phyloP scores from a whole-genome alignment of 1,284 basidiomycete genomes.

The Cerioporus squamosus region DNA sequence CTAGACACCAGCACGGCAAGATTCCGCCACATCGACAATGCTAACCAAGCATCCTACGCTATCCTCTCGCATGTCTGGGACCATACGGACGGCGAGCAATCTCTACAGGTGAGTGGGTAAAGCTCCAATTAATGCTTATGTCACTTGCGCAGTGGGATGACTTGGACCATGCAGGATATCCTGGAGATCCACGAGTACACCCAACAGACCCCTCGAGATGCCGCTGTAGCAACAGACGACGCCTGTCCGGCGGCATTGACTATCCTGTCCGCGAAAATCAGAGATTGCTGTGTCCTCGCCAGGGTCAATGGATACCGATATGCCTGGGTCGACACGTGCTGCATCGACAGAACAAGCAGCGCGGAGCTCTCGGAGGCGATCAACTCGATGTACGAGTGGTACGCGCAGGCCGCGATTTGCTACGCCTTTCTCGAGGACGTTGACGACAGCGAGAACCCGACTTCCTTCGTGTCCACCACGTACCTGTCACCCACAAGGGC shows the following conservation, averaged over 20 bases:
- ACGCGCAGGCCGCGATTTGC: conserved; percentile 4
- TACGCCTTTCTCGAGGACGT: conserved; percentile 9
- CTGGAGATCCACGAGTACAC: neutral
- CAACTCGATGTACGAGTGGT: conserved; percentile 14
- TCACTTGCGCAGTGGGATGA: too few species aligned
- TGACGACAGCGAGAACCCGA: neutral
- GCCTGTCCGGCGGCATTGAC: neutral
- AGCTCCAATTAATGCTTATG: neutral
- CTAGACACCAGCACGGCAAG: neutral
- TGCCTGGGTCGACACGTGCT: conserved; percentile 14
- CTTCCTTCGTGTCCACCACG: too few species aligned
- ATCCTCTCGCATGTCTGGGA: conserved; percentile 13
- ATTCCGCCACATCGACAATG: neutral
- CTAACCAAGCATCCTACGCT: neutral
- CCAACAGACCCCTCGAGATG: neutral
- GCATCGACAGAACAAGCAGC: conserved; percentile 15
- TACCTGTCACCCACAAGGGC: too few species aligned
- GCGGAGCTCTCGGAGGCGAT: conserved; percentile 13
- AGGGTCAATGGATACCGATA: neutral
- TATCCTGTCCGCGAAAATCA: conserved; percentile 2
- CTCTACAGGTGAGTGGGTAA: neutral
- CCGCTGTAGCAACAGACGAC: too few species aligned
- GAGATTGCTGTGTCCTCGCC: conserved; percentile 4
- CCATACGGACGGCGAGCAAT: neutral
- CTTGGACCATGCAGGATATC: neutral